Conservation (phyloP, 2,329 filamentous ascomycete species). For the Aspergillus floridensis region DNA sequence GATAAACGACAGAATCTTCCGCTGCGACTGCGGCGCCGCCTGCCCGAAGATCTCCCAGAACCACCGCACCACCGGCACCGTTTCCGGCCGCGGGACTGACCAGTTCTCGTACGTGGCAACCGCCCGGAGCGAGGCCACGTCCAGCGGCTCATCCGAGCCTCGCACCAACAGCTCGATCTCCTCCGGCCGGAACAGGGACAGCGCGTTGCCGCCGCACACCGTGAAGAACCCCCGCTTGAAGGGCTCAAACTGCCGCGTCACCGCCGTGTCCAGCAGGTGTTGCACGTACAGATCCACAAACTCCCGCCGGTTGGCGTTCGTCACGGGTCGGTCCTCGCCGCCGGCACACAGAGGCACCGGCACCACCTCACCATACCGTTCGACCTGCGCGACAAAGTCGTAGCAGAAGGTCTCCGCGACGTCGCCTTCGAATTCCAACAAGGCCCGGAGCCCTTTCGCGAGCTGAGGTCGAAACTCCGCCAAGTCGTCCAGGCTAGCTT, state of each 20-base stretch:
- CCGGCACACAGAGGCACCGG: constrained; percentile 69
- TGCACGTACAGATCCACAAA: constrained; percentile 84
- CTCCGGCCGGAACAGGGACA: constrained; percentile 82
- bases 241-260: constrained; percentile 81
- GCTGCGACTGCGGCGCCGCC: constrained; percentile 65
- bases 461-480: constrained; percentile 76
- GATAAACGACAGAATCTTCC: constrained; percentile 78
- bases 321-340: constrained; percentile 73
- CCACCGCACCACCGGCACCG: constrained; percentile 72
- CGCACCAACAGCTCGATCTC: constrained; percentile 87
- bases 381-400: constrained; percentile 74
- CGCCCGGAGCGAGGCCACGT: constrained; percentile 70
- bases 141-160: constrained; percentile 78
- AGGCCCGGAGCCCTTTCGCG: constrained; percentile 69
- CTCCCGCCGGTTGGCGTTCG: constrained; percentile 77
- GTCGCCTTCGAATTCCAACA: constrained; percentile 80
- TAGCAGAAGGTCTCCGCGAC: constrained; percentile 77
- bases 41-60: constrained; percentile 81
- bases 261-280: constrained; percentile 73
- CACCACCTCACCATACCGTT: constrained; percentile 69
- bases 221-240: constrained; percentile 94
- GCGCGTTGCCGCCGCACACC: constrained; percentile 82
- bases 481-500: constrained; percentile 75
- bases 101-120: constrained; percentile 83
- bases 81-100: constrained; percentile 52